Evolutionary conservation across 192 early-diverging fungal species (phyloP).

Genomic region (Coemansia nantahalensis): DNA sequence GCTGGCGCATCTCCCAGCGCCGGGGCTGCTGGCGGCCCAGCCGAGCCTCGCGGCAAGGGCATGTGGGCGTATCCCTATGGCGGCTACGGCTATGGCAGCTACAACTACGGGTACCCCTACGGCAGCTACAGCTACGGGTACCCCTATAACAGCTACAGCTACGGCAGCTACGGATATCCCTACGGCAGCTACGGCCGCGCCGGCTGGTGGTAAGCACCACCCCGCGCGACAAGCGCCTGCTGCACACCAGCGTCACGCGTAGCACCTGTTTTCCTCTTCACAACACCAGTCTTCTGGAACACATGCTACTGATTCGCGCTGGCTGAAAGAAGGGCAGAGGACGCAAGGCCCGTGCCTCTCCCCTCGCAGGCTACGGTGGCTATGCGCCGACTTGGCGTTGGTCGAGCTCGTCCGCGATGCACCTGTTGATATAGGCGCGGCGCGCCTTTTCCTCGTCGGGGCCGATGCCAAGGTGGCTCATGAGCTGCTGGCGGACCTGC

Average conservation of each 20-base stretch:
- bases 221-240: not conserved
- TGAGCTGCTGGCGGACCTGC: conserved; percentile 91
- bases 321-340: not conserved
- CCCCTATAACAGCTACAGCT: conserved; percentile 24
- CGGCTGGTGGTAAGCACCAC: conserved; percentile 12
- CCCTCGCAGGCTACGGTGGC: too few relatives aligned
- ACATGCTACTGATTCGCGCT: too few relatives aligned
- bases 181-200: conserved; percentile 19
- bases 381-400: conserved; percentile 22
- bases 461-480: conserved; percentile 66
- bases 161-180: conserved; percentile 28
- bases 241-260: too few relatives aligned
- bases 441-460: conserved; percentile 69
- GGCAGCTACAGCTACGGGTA: conserved; percentile 31
- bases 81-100: conserved; percentile 29
- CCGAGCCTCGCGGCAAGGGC: conserved; percentile 17
- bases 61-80: conserved; percentile 24
- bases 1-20: too few relatives aligned
- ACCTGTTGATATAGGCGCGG: conserved; percentile 86
- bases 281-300: too few relatives aligned
- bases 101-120: conserved; percentile 27
- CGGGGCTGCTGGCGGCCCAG: too few relatives aligned
- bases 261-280: too few relatives aligned
- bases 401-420: conserved; percentile 61
- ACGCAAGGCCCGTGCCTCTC: too few relatives aligned